Percentiles rank a stretch among this genome's conserved stretches.
Conservation (phyloP, 768 basidiomycete species). For the Exidia glandulosa region DNA sequence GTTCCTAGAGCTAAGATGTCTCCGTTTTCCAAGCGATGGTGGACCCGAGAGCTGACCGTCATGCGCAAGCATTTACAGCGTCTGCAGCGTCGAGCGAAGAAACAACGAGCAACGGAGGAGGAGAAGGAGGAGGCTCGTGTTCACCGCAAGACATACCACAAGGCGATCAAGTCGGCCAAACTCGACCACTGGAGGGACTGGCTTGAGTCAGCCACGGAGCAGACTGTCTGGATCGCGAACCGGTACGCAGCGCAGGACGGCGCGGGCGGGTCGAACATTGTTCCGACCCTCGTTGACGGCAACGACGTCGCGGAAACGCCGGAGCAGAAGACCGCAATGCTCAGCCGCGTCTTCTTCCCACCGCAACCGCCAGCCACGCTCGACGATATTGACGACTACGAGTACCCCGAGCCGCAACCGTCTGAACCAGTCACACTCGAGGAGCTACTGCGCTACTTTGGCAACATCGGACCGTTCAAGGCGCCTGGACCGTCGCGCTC, state of each 20-base stretch:
- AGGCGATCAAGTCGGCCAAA: neutral
- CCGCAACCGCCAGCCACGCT: neutral
- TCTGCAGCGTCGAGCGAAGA: neutral
- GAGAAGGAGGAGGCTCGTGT: neutral
- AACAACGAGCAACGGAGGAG: neutral
- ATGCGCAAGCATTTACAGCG: neutral
- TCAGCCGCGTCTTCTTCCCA: neutral
- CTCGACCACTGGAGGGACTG: neutral
- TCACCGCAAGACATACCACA: neutral
- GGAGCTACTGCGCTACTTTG: neutral
- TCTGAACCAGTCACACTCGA: neutral
- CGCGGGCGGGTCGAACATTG: neutral
- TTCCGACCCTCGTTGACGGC: neutral
- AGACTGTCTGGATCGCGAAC: neutral
- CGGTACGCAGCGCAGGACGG: neutral
- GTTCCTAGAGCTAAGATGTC: no score
- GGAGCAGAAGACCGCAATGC: neutral
- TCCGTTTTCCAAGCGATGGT: neutral
- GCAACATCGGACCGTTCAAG: constrained; percentile 9
- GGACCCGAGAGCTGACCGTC: neutral
- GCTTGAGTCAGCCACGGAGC: neutral
- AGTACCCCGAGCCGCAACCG: neutral
- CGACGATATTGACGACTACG: neutral
- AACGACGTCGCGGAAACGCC: neutral
- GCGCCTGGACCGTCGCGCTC: constrained; percentile 9